phyloP scores from a whole-genome alignment of 306 rosid genomes.

The Malus fusca region DNA sequence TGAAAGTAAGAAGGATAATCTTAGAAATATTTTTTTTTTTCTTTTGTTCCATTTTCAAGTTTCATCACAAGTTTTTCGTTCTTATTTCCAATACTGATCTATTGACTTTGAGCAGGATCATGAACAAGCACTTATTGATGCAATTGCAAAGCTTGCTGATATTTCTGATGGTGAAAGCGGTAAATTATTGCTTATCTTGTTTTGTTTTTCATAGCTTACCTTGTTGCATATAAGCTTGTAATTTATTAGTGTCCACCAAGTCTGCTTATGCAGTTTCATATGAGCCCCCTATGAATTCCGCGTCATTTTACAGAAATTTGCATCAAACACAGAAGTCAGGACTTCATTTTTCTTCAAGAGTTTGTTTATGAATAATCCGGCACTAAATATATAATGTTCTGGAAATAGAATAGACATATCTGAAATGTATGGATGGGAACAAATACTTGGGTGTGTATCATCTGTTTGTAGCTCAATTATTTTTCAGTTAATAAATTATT shows the following conservation, averaged over 20 bases:
- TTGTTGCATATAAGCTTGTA: constrained; percentile 3
- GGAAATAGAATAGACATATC: not conserved
- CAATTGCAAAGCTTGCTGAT: constrained; percentile 63
- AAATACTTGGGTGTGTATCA: not conserved
- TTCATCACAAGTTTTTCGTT: not conserved
- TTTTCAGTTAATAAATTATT: not conserved
- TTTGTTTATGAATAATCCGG: no score
- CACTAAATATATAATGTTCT: no score
- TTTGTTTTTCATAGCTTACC: not conserved
- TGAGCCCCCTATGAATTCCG: not conserved
- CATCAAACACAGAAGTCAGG: not conserved
- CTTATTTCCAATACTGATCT: constrained; percentile 4
- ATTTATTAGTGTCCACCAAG: not conserved
- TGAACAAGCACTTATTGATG: constrained; percentile 83
- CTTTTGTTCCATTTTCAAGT: not conserved
- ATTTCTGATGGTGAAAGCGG: constrained; percentile 87
- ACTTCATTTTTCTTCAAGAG: no score
- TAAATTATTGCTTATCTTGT: constrained; percentile 21
- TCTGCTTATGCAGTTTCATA: not conserved
- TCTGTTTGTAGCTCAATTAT: not conserved
- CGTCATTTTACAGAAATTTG: not conserved
- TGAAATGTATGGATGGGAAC: not conserved
- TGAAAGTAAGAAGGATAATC: constrained; percentile 50
- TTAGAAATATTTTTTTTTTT: not conserved
- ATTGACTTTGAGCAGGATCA: constrained; percentile 60